Evolutionary conservation across 2,329 filamentous ascomycete species (phyloP).

Genomic region (Sclerotiophoma versabilis): DNA sequence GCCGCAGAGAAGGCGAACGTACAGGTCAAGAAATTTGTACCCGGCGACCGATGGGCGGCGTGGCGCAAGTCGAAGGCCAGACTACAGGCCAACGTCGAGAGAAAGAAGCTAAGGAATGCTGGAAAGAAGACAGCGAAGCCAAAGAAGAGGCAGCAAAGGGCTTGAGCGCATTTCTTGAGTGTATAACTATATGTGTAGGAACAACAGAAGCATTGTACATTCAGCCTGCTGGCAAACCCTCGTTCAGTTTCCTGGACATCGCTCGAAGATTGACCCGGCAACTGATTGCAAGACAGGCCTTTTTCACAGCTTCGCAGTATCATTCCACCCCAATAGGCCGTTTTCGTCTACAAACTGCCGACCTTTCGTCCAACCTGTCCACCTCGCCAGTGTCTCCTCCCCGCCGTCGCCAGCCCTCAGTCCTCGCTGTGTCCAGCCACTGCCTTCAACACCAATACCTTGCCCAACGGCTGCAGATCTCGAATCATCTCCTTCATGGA

Average conservation of each 20-base stretch:
- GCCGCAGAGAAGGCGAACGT: slow-evolving; percentile 67
- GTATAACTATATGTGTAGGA: slow-evolving; percentile 36
- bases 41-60: slow-evolving; percentile 67
- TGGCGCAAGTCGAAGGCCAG: slow-evolving; percentile 67
- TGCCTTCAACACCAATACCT: slow-evolving; percentile 69
- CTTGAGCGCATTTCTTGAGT: slow-evolving; percentile 13
- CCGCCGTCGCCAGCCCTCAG: slow-evolving; percentile 75
- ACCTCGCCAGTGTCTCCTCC: slow-evolving; percentile 70
- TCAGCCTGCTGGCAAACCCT: slow-evolving; percentile 8
- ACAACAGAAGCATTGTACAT: slow-evolving; percentile 21
- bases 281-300: not conserved
- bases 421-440: slow-evolving; percentile 68
- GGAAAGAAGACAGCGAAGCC: slow-evolving; percentile 43
- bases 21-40: slow-evolving; percentile 62
- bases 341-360: slow-evolving; percentile 69
- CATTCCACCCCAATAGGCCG: slow-evolving; percentile 53
- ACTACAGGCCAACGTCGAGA: slow-evolving; percentile 61
- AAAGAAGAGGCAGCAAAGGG: slow-evolving; percentile 36
- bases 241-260: not conserved
- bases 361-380: slow-evolving; percentile 80
- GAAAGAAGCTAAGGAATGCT: slow-evolving; percentile 61
- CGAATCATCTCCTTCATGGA: slow-evolving; percentile 58
- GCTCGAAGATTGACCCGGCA: not conserved
- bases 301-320: slow-evolving; percentile 41
- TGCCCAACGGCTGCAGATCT: slow-evolving; percentile 62